phyloP scores from a whole-genome alignment of 2,329 filamentous ascomycete species.

The Botrytis tulipae region DNA sequence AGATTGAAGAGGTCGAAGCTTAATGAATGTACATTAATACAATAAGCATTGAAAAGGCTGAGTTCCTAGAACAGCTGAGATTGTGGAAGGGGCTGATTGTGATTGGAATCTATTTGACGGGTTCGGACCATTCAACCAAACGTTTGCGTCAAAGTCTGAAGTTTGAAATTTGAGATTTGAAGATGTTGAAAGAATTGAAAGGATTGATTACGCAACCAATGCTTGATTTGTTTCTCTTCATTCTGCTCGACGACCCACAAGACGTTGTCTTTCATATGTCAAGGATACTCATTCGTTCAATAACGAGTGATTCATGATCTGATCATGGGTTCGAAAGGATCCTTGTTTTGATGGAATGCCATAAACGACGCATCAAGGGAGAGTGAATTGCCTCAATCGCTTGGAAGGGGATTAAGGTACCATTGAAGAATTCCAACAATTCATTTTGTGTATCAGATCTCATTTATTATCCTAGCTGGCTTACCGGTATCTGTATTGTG shows the following conservation, averaged over 20 bases:
- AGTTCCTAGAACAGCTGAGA: neutral
- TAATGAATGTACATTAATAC: neutral
- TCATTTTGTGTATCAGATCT: constrained; percentile 11
- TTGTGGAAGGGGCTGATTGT: neutral
- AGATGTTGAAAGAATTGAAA: neutral
- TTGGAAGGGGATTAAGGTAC: neutral
- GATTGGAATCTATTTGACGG: neutral
- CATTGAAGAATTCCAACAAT: neutral
- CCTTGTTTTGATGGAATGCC: constrained; percentile 11
- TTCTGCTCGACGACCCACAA: neutral
- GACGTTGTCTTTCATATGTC: neutral
- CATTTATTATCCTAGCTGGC: neutral
- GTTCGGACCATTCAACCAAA: neutral
- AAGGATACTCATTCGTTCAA: constrained; percentile 12
- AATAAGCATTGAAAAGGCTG: constrained; percentile 5
- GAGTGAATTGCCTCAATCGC: neutral
- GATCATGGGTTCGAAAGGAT: constrained; percentile 18
- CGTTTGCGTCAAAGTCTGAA: neutral
- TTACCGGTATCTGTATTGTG: neutral
- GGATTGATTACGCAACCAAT: neutral
- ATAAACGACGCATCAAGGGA: constrained; percentile 2
- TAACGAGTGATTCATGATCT: constrained; percentile 11
- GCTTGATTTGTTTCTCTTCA: neutral
- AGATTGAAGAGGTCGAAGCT: neutral
- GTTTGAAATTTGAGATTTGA: neutral